These are phyloP conservation scores for Elsinoe perseae DNA, from an alignment of 2,329 filamentous ascomycete genomes.

Conservation along the genomic window DNA sequence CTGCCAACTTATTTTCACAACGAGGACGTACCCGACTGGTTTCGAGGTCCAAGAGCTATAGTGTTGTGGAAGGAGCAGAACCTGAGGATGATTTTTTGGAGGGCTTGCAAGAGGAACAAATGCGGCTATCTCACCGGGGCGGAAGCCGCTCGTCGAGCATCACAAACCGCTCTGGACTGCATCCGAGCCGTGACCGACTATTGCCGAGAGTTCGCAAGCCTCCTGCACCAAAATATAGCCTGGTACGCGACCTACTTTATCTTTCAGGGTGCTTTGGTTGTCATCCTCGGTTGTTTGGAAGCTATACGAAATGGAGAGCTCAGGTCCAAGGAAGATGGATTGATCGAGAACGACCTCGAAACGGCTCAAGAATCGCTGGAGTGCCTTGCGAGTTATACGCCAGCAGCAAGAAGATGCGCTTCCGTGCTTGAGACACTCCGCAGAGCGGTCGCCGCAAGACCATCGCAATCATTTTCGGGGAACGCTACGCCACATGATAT, in stretches of 20 bases:
- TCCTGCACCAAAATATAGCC: neutral
- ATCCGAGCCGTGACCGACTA: neutral
- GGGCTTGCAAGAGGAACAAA: neutral
- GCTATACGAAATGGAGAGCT: neutral
- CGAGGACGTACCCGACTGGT: constrained; percentile 20
- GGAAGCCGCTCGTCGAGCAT: neutral
- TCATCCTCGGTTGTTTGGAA: constrained; percentile 1
- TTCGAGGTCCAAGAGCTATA: constrained; percentile 20
- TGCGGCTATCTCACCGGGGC: neutral
- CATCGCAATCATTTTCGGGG: neutral
- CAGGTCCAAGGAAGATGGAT: neutral
- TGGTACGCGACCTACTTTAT: constrained; percentile 6
- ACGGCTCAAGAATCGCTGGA: neutral
- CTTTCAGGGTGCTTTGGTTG: neutral
- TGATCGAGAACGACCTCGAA: neutral
- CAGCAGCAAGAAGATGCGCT: neutral
- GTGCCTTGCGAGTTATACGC: neutral
- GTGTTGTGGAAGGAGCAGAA: constrained; percentile 23
- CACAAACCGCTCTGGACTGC: neutral
- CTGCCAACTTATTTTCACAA: constrained; percentile 20
- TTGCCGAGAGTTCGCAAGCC: neutral
- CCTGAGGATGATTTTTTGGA: constrained; percentile 17
- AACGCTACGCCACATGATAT: neutral
- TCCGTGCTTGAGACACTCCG: neutral
- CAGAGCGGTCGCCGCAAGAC: neutral